Base-by-base conservation (phyloP, 371 early-diverging fungal genomes). In the Apophysomyces trapeziformis region DNA sequence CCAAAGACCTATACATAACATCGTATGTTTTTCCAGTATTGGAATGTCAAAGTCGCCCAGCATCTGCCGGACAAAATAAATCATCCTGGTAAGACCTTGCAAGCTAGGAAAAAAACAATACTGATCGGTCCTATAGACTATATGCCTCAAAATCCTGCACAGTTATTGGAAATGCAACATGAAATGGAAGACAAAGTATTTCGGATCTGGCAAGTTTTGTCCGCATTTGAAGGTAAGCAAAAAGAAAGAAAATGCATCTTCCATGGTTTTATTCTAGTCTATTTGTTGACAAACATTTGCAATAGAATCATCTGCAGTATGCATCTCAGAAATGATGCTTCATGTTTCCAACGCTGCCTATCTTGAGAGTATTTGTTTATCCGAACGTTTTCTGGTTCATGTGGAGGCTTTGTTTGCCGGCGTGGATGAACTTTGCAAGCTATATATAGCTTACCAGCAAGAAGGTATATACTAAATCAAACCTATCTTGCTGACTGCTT, bases 291-390 rank as follows among this genome's bases (percentile, higher is more conserved):
- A 43, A 43, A 50, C 5, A 36, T 37, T 12, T 44, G 13, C 8
- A 50, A 59, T 38, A 82, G 98, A 98, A 73, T 95, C 96, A 1
- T 92, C 96, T 0, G 97, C 98, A n/a, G 93, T 95, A 9, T 97
- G 96, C 77, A 98, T 99, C 58, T 96, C 96, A 4, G 96, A 96
- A 68, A 99, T 97, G 95, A 77, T 99, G 21, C 75, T 95, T 60
- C 93, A 96, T 68, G 94, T 98, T n/a, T 94, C 97, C 21, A 93
- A 93, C 65, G 91, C 91, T n/a, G 79, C 87, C 50, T 94, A 91
- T 76, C 79, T 90, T 16, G 93, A 96, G 38, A 95, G 96, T 35
- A 88, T 96, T 38, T 83, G 91, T 64, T 89, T 96, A 73, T 96
- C 96, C 0, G 93, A 92, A 66, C 84, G 88, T 43, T 96, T 99